Percentiles rank a stretch among this genome's conserved stretches.
These are phyloP conservation scores for Cynanchum wilfordii DNA, from an alignment of 257 asterid species.

Conservation along the genomic window DNA sequence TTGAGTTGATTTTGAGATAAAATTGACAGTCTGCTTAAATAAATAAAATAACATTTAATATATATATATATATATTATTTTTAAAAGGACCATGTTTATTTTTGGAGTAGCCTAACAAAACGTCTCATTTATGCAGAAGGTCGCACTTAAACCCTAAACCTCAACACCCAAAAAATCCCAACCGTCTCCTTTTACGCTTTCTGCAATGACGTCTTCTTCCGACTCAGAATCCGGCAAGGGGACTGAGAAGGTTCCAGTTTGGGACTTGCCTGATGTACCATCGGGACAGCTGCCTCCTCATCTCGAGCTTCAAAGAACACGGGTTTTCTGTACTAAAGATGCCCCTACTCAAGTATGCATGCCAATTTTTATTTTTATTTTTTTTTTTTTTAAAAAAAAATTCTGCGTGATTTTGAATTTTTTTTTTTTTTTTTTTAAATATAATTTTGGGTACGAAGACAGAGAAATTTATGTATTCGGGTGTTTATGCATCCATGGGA, in stretches of 20 bases:
- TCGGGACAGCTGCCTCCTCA: constrained; percentile 61
- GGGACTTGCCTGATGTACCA: constrained; percentile 90
- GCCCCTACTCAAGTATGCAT: constrained; percentile 69
- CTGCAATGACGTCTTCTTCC: constrained; percentile 13
- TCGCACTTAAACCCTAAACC: constrained; percentile 9
- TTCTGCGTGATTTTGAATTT: neutral
- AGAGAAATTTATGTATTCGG: constrained; percentile 67
- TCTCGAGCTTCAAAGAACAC: constrained; percentile 64
- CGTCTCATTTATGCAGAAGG: neutral
- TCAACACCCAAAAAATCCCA: neutral
- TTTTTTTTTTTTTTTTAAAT: neutral
- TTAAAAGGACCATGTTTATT: too few species aligned
- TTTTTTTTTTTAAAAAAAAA: neutral
- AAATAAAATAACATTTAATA: too few species aligned
- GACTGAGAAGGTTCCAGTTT: constrained; percentile 49
- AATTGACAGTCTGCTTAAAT: too few species aligned
- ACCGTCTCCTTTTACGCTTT: neutral
- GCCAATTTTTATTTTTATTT: neutral
- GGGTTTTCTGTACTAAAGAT: constrained; percentile 54
- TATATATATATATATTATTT: too few species aligned
- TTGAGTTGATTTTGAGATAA: too few species aligned
- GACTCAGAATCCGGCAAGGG: neutral
- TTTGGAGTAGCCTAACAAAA: too few species aligned
- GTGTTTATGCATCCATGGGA: constrained; percentile 77
- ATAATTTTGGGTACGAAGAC: constrained; percentile 49